Evolutionary conservation across 2,329 filamentous ascomycete genomes (phyloP).

Genomic region (Corynespora cassiicola): DNA sequence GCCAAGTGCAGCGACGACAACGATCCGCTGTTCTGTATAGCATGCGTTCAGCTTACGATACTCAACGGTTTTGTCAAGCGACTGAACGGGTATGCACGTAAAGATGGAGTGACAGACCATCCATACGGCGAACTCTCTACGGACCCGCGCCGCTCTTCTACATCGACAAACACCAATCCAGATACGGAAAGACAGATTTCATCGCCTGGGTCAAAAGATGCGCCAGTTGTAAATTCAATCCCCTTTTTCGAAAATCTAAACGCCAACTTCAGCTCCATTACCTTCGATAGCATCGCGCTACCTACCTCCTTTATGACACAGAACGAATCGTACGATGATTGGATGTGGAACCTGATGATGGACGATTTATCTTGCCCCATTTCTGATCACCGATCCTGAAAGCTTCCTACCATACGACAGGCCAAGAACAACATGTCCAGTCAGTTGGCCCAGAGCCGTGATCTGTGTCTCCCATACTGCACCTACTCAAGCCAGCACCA

Average conservation of each 20-base stretch:
- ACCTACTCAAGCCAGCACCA: too few relatives aligned
- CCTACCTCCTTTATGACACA: conserved; percentile 2
- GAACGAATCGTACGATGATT: conserved; percentile 17
- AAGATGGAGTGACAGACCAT: background rate
- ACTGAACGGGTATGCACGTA: conserved; percentile 15
- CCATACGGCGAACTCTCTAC: background rate
- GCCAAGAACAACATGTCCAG: too few relatives aligned
- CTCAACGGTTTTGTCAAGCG: conserved; percentile 23
- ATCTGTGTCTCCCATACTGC: too few relatives aligned
- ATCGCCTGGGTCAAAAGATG: conserved; percentile 2
- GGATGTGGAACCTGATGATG: conserved; percentile 29
- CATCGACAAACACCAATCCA: background rate
- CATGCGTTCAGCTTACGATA: conserved; percentile 19
- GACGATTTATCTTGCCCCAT: too few relatives aligned
- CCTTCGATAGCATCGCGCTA: conserved; percentile 22
- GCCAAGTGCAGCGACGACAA: conserved; percentile 4
- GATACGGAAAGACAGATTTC: background rate
- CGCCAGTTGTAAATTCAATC: conserved; percentile 6
- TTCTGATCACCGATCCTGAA: too few relatives aligned
- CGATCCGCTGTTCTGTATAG: conserved; percentile 20
- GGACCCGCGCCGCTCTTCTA: background rate
- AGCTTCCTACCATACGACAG: too few relatives aligned
- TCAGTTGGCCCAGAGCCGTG: too few relatives aligned
- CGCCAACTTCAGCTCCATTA: conserved; percentile 24
- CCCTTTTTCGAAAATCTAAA: conserved; percentile 13